Percentiles rank a stretch among this genome's conserved stretches.
Evolutionary conservation across 805 yeast genomes (phyloP).

Genomic region (Cephaloascus albidus): DNA sequence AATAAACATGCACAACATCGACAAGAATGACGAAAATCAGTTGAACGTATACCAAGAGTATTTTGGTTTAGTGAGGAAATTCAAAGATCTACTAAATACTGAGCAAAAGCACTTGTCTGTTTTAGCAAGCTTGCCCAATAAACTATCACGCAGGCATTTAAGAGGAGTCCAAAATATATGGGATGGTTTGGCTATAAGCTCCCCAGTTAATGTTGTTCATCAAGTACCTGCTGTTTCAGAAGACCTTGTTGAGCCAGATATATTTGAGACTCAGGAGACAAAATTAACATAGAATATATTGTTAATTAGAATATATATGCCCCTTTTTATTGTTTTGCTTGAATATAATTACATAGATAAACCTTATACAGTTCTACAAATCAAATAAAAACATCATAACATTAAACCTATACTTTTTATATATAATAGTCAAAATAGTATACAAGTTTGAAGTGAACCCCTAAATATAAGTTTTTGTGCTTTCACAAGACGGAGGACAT

Average conservation of each 20-base stretch:
- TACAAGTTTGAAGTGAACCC: not conserved
- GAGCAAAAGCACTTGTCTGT: not conserved
- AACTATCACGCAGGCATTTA: conserved; percentile 2
- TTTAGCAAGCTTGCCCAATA: not conserved
- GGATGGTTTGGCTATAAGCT: conserved; percentile 1
- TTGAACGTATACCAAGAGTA: not conserved
- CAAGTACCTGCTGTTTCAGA: too few relatives aligned
- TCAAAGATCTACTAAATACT: not conserved
- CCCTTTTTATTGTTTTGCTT: too few relatives aligned
- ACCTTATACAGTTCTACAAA: too few relatives aligned
- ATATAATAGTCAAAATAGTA: not conserved
- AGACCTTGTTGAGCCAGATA: too few relatives aligned
- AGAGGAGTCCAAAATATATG: conserved; percentile 3
- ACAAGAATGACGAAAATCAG: not conserved
- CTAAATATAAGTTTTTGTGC: not conserved
- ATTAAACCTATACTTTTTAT: not conserved
- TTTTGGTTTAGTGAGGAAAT: not conserved
- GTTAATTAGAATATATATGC: too few relatives aligned
- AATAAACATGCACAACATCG: not conserved
- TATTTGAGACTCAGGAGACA: too few relatives aligned
- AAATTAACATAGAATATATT: too few relatives aligned
- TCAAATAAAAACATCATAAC: too few relatives aligned
- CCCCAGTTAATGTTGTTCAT: too few relatives aligned
- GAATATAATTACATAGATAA: too few relatives aligned
- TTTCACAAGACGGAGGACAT: not conserved